Evolutionary conservation across 192 early-diverging fungal genomes (phyloP), one percentile per base, ranked within the genome.

Genomic region (Funneliformis mosseae): DNA sequence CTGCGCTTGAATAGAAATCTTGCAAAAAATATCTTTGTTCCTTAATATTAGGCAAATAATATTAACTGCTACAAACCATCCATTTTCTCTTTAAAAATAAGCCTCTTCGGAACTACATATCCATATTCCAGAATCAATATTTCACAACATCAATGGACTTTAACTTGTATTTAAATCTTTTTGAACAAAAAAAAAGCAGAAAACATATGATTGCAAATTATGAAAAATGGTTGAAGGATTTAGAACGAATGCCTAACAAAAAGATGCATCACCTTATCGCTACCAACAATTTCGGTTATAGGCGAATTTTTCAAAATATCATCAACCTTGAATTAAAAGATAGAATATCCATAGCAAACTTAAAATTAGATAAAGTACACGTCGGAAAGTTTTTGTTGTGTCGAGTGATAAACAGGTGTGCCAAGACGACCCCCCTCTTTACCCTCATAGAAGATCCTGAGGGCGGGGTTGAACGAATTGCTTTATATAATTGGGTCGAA

Each of bases 401-500:
- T 41, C 67, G 27, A 28, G 67, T 69, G 39, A 69, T 69, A 18
- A 38, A 2, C 14, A 69, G 28, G 41, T 69, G 67, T 41, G 67
- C 8, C 5, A 69, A 69, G 38, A 0, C 6, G 39, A 12, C 0
- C 0, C 16, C 67, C 1, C 67, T 69, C 38, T 33, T 41, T 25
- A 69, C 67, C 10, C 33, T 69, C 11, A 5, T 69, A 28, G 67
- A 69, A 69, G 67, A 69, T 38, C 67, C 39, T 14, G 67, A 69
- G 28, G 67, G 67, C 14, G 27, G 41, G 1, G 33, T 28, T 69
- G 67, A 33, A n/a, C 23, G 33, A 39, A 25, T 69, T 28, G 27
- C 67, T 28, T 69, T 69, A 41, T 69, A 69, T 28, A 69, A 69
- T 69, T 69, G 67, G 67, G 16, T 69, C 18, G 16, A 28, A 41